These are phyloP conservation scores for Zasmidium citrigriseum DNA, from an alignment of 2,329 filamentous ascomycete species.

Conservation along the genomic window DNA sequence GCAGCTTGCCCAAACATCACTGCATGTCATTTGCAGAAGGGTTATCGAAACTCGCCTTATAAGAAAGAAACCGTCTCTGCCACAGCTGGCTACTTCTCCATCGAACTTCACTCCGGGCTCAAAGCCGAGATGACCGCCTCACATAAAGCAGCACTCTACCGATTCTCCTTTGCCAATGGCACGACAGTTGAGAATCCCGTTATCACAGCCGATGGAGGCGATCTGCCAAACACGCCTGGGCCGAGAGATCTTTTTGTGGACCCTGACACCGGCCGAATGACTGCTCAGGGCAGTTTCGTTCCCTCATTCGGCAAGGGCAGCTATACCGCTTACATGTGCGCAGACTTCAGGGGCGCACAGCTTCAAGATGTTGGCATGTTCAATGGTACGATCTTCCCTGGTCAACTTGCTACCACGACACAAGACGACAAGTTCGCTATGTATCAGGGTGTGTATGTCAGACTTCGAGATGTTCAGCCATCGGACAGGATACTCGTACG, in stretches of 20 bases:
- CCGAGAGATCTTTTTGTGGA: slow-evolving; percentile 55
- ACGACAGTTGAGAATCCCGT: slow-evolving; percentile 48
- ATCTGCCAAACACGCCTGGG: slow-evolving; percentile 55
- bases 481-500: slow-evolving; percentile 59
- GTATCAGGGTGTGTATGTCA: slow-evolving; percentile 30
- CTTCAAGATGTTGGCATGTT: slow-evolving; percentile 61
- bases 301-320: slow-evolving; percentile 62
- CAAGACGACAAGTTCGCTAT: slow-evolving; percentile 35
- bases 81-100: slow-evolving; percentile 59
- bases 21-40: slow-evolving; percentile 48
- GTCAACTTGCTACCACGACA: slow-evolving; percentile 35
- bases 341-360: slow-evolving; percentile 55
- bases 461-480: slow-evolving; percentile 30
- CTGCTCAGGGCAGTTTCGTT: slow-evolving; percentile 59
- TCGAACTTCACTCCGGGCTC: slow-evolving; percentile 57
- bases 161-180: slow-evolving; percentile 54
- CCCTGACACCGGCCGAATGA: slow-evolving; percentile 53
- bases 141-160: slow-evolving; percentile 59
- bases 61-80: slow-evolving; percentile 53
- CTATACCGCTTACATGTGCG: slow-evolving; percentile 61
- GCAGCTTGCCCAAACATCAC: slow-evolving; percentile 57
- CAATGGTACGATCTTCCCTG: slow-evolving; percentile 48
- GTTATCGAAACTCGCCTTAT: slow-evolving; percentile 51
- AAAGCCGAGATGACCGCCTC: slow-evolving; percentile 59
- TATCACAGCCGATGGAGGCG: slow-evolving; percentile 59